Evolutionary conservation across 1,284 basidiomycete genomes (phyloP).

Genomic region (Neotropicomus parvogracilis): DNA sequence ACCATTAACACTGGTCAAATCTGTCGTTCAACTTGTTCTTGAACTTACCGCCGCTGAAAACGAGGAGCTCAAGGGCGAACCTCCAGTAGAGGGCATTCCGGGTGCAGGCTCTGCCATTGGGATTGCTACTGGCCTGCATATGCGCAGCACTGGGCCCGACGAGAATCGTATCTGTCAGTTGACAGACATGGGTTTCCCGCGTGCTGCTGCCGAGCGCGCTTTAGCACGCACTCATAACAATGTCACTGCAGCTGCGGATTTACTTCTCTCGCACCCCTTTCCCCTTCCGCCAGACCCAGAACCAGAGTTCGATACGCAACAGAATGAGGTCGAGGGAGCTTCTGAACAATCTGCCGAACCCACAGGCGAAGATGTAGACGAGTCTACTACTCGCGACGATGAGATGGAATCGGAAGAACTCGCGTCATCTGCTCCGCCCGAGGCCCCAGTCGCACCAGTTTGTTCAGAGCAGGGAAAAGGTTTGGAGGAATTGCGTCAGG

Average conservation of each 20-base stretch:
- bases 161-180: conserved; percentile 78
- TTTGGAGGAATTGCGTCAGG: conserved; percentile 58
- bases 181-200: conserved; percentile 95
- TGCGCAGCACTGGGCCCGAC: conserved; percentile 55
- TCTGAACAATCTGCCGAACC: conserved; percentile 29
- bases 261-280: conserved; percentile 81
- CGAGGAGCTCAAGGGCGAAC: conserved; percentile 58
- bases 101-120: conserved; percentile 31
- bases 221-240: conserved; percentile 86
- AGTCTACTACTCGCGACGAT: conserved; percentile 27
- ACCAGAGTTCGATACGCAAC: conserved; percentile 35
- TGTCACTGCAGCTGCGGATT: conserved; percentile 84
- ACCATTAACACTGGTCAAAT: conserved; percentile 70
- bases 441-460: conserved; percentile 5
- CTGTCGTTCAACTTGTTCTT: conserved; percentile 75
- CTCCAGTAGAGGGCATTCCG: conserved; percentile 24
- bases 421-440: conserved; percentile 16
- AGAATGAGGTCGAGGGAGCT: conserved; percentile 33
- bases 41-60: conserved; percentile 81
- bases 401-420: conserved; percentile 30
- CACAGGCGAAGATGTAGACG: conserved; percentile 26
- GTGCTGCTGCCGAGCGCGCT: conserved; percentile 80
- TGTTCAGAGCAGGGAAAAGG: conserved; percentile 41
- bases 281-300: conserved; percentile 64
- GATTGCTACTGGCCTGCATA: conserved; percentile 38